Percentiles rank a stretch among this genome's conserved stretches.
Conservation (phyloP, 108 stramenopile genomes). For the Epithemia pelagica region DNA sequence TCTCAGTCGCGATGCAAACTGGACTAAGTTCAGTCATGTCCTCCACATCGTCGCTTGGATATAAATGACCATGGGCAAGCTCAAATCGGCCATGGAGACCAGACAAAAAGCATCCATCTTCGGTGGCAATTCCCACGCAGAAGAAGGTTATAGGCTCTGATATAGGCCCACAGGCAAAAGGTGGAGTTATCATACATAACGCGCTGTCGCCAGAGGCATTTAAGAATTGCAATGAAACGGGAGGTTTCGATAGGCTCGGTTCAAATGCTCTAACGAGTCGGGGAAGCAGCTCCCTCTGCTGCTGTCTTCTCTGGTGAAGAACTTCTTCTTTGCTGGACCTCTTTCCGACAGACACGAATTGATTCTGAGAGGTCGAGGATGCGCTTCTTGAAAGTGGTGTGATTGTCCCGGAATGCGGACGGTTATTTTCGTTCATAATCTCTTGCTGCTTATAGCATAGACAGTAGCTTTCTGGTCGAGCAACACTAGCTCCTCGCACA, state of each 20-base stretch:
- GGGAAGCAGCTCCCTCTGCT: conserved; percentile 33
- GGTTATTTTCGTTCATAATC: background rate
- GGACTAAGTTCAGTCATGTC: background rate
- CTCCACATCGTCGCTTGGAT: conserved; percentile 37
- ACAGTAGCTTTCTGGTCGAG: conserved; percentile 76
- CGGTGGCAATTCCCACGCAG: conserved; percentile 71
- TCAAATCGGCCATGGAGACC: conserved; percentile 61
- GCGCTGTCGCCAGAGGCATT: conserved; percentile 58
- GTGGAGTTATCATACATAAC: conserved; percentile 61
- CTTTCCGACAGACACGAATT: background rate
- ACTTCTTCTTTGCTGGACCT: background rate
- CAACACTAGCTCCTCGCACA: conserved; percentile 68
- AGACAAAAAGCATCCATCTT: conserved; percentile 83
- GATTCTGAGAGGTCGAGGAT: too few species aligned
- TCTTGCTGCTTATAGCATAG: conserved; percentile 22
- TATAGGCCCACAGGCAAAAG: conserved; percentile 58
- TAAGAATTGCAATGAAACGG: conserved; percentile 57
- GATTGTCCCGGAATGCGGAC: background rate
- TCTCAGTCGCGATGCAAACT: conserved; percentile 3
- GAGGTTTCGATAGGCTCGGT: background rate
- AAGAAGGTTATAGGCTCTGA: conserved; percentile 67
- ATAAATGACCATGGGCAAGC: conserved; percentile 60
- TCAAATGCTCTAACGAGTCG: conserved; percentile 3
- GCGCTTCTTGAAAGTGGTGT: too few species aligned
- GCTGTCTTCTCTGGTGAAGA: conserved; percentile 9